A percentile compares a stretch with the other conserved stretches of the same genome.
Evolutionary conservation across 2,329 filamentous ascomycete species (phyloP).

Genomic region (Hypoxylon sp.): DNA sequence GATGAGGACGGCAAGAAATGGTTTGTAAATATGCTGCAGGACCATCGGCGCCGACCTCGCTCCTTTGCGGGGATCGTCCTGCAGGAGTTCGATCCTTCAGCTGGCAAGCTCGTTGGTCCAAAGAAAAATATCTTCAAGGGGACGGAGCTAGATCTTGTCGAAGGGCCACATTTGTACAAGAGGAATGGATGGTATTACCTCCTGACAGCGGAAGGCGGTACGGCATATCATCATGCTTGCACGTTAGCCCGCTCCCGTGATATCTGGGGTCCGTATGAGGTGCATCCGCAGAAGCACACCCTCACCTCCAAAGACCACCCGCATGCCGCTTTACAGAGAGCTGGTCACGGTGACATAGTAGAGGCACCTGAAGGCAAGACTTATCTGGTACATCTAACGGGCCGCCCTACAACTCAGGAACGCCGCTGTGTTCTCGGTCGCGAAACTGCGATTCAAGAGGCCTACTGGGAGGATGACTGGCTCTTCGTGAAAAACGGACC

Average conservation of each 20-base stretch:
- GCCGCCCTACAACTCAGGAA: conserved; percentile 66
- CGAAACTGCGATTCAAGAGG: conserved; percentile 72
- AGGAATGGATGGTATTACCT: conserved; percentile 73
- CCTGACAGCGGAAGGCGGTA: conserved; percentile 72
- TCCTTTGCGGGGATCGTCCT: conserved; percentile 70
- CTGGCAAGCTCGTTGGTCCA: conserved; percentile 68
- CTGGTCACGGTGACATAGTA: conserved; percentile 69
- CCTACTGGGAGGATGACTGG: conserved; percentile 74
- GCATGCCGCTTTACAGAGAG: conserved; percentile 65
- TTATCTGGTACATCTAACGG: conserved; percentile 68
- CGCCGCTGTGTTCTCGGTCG: conserved; percentile 69
- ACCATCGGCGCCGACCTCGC: conserved; percentile 65
- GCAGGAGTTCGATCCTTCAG: conserved; percentile 69
- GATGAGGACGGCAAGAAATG: conserved; percentile 70
- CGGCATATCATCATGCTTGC: conserved; percentile 72
- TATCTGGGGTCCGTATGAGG: conserved; percentile 74
- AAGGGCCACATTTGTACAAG: conserved; percentile 73
- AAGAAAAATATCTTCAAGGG: conserved; percentile 69
- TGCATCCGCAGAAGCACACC: conserved; percentile 71
- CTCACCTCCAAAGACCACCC: conserved; percentile 68
- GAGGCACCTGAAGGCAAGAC: conserved; percentile 68
- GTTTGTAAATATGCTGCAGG: conserved; percentile 71
- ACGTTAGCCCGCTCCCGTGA: conserved; percentile 69
- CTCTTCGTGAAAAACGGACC: conserved; percentile 73
- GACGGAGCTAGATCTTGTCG: conserved; percentile 68